Evolutionary conservation across 768 basidiomycete genomes (phyloP).

Genomic region (Termitomyces sp.): DNA sequence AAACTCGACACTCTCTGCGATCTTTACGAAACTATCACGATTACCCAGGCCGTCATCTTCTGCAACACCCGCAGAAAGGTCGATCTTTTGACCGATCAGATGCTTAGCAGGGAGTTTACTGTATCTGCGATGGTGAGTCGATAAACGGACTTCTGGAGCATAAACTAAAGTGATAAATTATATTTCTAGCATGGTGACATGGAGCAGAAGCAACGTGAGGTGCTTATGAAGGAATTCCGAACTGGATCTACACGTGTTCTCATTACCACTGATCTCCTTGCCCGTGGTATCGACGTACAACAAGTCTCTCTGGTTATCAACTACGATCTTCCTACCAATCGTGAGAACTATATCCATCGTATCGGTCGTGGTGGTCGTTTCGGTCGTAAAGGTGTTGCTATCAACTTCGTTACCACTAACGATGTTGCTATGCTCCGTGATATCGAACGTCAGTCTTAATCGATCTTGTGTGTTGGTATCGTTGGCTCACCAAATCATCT

Average conservation of each 20-base stretch:
- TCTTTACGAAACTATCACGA: constrained; percentile 97
- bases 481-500: constrained; percentile 16
- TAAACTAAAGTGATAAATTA: constrained; percentile 10
- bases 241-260: constrained; percentile 96
- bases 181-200: constrained; percentile 88
- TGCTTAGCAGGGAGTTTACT: constrained; percentile 94
- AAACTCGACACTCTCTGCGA: constrained; percentile 98
- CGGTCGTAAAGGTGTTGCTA: constrained; percentile 96
- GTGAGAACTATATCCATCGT: constrained; percentile 99
- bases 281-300: constrained; percentile 98
- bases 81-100: constrained; percentile 98
- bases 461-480: background rate
- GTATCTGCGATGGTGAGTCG: constrained; percentile 90
- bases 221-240: constrained; percentile 99
- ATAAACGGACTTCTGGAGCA: background rate
- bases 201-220: constrained; percentile 95
- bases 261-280: constrained; percentile 97
- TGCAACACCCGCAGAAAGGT: constrained; percentile 99
- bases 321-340: constrained; percentile 88
- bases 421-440: constrained; percentile 91
- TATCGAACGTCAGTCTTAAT: constrained; percentile 75
- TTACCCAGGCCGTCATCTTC: constrained; percentile 99
- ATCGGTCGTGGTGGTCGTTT: constrained; percentile 98
- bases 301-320: constrained; percentile 96
- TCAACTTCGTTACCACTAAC: constrained; percentile 96